Evolutionary conservation across 257 asterid species (phyloP).

Genomic region (Solanum rostratum): DNA sequence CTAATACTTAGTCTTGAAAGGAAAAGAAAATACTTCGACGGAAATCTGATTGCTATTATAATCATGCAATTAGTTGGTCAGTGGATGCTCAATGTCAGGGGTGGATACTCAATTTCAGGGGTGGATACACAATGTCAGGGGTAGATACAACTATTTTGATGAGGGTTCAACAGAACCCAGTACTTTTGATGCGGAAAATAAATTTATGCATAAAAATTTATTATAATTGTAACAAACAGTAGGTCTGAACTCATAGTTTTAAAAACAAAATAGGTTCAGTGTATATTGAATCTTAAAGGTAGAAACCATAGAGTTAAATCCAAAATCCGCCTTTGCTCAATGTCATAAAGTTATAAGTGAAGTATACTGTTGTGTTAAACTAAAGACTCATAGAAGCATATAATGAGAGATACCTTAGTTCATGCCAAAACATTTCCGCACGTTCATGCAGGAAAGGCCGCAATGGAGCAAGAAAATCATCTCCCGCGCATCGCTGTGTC

Average conservation of each 20-base stretch:
- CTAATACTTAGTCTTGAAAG: neutral
- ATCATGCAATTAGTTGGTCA: neutral
- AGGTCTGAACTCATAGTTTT: too few relatives aligned
- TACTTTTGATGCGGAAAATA: too few relatives aligned
- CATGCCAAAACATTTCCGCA: constrained; percentile 45
- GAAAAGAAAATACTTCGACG: neutral
- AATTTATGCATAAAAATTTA: too few relatives aligned
- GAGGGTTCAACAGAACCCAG: too few relatives aligned
- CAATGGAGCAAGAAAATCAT: constrained; percentile 38
- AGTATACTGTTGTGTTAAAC: neutral
- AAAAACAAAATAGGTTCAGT: too few relatives aligned
- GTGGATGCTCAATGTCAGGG: neutral
- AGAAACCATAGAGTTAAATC: too few relatives aligned
- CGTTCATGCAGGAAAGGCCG: constrained; percentile 34
- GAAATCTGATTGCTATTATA: neutral
- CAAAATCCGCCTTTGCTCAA: neutral
- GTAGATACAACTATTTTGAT: too few relatives aligned
- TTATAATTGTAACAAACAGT: too few relatives aligned
- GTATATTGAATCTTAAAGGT: too few relatives aligned
- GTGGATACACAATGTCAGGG: too few relatives aligned
- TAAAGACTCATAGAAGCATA: neutral
- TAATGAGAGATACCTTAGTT: constrained; percentile 26
- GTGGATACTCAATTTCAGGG: too few relatives aligned
- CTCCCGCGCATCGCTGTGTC: neutral
- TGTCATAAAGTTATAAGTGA: neutral